Conservation (phyloP, 164 flowering plant species). For the Nelumbo lutea region DNA sequence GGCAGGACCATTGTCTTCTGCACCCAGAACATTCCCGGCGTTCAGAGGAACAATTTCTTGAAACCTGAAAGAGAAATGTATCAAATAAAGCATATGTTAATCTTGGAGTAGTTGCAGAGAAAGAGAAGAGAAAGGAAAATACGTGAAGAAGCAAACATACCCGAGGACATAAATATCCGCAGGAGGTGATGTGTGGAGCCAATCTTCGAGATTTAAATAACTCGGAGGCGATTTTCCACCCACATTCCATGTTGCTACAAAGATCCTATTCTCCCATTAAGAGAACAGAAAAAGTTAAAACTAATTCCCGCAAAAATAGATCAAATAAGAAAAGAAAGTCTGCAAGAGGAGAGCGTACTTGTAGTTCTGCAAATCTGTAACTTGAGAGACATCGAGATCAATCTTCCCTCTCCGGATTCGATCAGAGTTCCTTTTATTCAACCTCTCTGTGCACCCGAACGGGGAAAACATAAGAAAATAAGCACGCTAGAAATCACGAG, state of each 20-base stretch:
- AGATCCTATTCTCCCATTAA: slow-evolving; percentile 20
- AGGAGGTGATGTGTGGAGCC: slow-evolving; percentile 34
- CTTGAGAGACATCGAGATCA: slow-evolving; percentile 23
- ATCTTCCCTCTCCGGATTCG: slow-evolving; percentile 20
- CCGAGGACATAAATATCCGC: slow-evolving; percentile 41
- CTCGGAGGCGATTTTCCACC: slow-evolving; percentile 38
- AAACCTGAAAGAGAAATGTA: slow-evolving; percentile 21
- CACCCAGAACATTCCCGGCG: slow-evolving; percentile 35
- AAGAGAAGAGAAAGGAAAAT: slow-evolving; percentile 2
- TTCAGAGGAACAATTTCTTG: slow-evolving; percentile 40
- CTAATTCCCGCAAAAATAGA: not conserved
- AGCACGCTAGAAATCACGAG: not conserved
- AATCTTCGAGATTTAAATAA: slow-evolving; percentile 34
- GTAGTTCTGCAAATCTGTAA: slow-evolving; percentile 28
- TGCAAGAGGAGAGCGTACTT: slow-evolving; percentile 14
- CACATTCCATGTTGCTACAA: slow-evolving; percentile 41
- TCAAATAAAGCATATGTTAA: not conserved
- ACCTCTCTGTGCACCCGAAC: slow-evolving; percentile 40
- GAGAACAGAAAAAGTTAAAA: not conserved
- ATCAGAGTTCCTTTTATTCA: slow-evolving; percentile 32
- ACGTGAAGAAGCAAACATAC: slow-evolving; percentile 14
- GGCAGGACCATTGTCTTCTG: slow-evolving; percentile 41
- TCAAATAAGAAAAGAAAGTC: not conserved
- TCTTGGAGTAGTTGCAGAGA: not conserved
- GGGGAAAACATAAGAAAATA: not conserved